Base-by-base conservation (phyloP, 2,329 filamentous ascomycete genomes). In the Botrytis aclada region DNA sequence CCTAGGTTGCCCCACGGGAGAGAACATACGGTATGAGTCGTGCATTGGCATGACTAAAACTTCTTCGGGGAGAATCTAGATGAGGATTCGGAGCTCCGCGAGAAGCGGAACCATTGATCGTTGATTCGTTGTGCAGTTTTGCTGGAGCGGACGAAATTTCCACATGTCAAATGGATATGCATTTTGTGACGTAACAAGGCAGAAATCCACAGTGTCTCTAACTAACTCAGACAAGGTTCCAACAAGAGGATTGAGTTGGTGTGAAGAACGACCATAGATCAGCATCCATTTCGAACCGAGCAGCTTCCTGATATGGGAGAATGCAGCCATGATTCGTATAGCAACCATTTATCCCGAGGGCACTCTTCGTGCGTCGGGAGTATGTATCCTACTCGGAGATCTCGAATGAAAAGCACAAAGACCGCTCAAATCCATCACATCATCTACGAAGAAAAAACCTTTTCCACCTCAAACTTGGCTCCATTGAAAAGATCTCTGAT, bases 31-130 rank as follows among this genome's bases (percentile, higher is more conserved):
- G 43, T 41, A 18, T 32, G 32, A 32, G 4, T 56, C 34, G 16
- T 18, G 32, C 25, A 32, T 72, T 61, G 37, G 51, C 70, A 61
- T 72, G 70, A 72, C 64, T 54, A 56, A 54, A 34, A 41, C 14
- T 51, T 41, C 18, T 5, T 29, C 37, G 25, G 47, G 25, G 34
- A 39, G 43, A 39, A 39, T 54, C 45, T 56, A 18, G 18, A 56
- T 56, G 29, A 18, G 47, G 47, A 25, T 67, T 63, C n/a, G 61
- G 37, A 20, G 25, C 25, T 25, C 12, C 45, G 45, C 16, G 25
- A 54, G 32, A 67, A 10, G 25, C 16, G 64, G 45, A 25, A 54
- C 64, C 37, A 7, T 29, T 56, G 25, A 54, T 67, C 18, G 34
- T 16, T 56, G 34, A 18, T 39, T 67, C 18, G 34, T 16, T 56